A percentile compares a stretch with the other conserved stretches of the same genome.
Conservation (phyloP, 495 filamentous ascomycete species). For the Podospora tetraspora region DNA sequence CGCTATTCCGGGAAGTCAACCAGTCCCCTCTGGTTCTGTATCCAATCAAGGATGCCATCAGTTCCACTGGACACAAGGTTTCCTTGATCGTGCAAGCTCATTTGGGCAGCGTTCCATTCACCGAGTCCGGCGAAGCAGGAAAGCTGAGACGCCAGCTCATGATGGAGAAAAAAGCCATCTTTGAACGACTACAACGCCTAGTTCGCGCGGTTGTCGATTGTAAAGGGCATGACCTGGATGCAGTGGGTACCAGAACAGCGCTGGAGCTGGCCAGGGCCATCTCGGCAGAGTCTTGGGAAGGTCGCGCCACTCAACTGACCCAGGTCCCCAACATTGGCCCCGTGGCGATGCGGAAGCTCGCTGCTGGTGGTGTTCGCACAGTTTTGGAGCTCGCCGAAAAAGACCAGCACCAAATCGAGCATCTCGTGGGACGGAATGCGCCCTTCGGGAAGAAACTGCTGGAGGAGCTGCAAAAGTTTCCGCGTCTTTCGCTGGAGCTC, state of each 20-base stretch:
- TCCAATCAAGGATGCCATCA: conserved; percentile 73
- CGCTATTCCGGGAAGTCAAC: conserved; percentile 78
- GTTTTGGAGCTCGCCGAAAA: conserved; percentile 65
- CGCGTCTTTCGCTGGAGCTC: conserved; percentile 57
- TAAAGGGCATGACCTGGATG: conserved; percentile 61
- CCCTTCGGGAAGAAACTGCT: conserved; percentile 74
- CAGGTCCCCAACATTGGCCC: conserved; percentile 81
- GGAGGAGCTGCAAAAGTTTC: conserved; percentile 62
- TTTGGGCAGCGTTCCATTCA: conserved; percentile 70
- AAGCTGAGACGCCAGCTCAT: conserved; percentile 58
- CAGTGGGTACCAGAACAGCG: conserved; percentile 59
- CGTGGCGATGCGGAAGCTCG: conserved; percentile 72
- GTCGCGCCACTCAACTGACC: conserved; percentile 75
- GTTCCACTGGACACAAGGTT: conserved; percentile 72
- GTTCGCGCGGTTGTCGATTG: conserved; percentile 86
- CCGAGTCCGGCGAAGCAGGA: conserved; percentile 54
- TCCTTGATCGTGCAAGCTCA: conserved; percentile 78
- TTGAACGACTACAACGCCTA: conserved; percentile 67
- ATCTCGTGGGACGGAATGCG: conserved; percentile 68
- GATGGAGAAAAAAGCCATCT: conserved; percentile 66
- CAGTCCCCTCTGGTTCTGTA: conserved; percentile 65
- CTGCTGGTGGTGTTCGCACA: conserved; percentile 60
- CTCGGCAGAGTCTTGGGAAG: conserved; percentile 78
- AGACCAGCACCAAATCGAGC: conserved; percentile 69
- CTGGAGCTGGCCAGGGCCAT: conserved; percentile 77